These are phyloP conservation scores for Bacidia rubella DNA, from an alignment of 495 filamentous ascomycete genomes.

Conservation along the genomic window DNA sequence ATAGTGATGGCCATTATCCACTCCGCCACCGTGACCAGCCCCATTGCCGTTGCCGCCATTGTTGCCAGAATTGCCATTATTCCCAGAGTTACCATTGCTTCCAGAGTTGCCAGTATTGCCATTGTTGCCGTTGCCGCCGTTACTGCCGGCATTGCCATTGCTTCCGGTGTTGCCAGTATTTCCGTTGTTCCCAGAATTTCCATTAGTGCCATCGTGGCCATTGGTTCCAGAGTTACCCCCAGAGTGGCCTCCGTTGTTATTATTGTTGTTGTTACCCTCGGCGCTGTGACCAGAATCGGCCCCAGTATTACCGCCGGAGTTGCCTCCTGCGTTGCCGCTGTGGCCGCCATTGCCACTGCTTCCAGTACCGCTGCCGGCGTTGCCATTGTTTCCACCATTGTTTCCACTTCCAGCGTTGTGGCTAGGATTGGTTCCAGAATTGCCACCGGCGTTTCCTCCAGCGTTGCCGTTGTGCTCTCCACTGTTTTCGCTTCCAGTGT, in stretches of 20 bases:
- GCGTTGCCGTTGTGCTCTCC: too few relatives aligned
- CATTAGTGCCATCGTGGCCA: background rate
- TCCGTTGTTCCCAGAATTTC: background rate
- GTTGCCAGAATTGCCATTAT: too few relatives aligned
- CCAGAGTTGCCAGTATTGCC: too few relatives aligned
- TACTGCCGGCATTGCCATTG: too few relatives aligned
- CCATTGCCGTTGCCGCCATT: too few relatives aligned
- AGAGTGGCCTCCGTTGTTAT: background rate
- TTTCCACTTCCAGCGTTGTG: background rate
- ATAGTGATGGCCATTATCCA: too few relatives aligned
- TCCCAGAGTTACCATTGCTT: too few relatives aligned
- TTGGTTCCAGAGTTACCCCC: background rate
- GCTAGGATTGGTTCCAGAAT: background rate
- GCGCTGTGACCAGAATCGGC: background rate
- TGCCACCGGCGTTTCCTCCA: too few relatives aligned
- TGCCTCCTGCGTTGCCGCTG: background rate
- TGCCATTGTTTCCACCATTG: background rate
- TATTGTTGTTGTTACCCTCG: background rate
- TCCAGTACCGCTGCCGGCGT: background rate
- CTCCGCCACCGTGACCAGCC: too few relatives aligned
- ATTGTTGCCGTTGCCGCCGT: too few relatives aligned
- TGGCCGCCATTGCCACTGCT: background rate
- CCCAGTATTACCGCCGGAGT: background rate
- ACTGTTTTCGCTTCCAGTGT: too few relatives aligned
- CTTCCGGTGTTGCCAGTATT: background rate